phyloP scores from a whole-genome alignment of 352 stramenopile species.

The Phytopythium aichiense region DNA sequence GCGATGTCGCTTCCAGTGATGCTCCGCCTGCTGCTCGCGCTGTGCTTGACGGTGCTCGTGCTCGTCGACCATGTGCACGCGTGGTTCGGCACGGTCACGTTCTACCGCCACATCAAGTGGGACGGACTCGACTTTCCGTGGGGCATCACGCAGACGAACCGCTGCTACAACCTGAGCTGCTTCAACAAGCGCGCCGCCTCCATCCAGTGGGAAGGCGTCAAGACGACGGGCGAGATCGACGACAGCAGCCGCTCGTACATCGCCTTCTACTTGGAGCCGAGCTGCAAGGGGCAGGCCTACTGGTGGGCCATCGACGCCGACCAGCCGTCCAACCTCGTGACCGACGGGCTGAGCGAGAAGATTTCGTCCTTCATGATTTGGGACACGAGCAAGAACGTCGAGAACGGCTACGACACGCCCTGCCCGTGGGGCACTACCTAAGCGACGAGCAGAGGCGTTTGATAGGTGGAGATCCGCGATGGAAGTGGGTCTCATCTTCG shows the following conservation, averaged over 20 bases:
- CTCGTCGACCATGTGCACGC: constrained; percentile 9
- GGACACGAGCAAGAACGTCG: constrained; percentile 12
- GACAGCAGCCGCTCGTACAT: constrained; percentile 9
- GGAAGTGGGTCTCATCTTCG: not conserved
- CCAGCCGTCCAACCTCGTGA: constrained; percentile 16
- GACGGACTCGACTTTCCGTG: constrained; percentile 6
- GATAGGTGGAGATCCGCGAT: not conserved
- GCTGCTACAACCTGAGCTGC: constrained; percentile 24
- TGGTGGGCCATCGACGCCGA: constrained; percentile 5
- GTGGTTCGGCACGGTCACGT: constrained; percentile 18
- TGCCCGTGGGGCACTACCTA: constrained; percentile 19
- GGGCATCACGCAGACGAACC: constrained; percentile 7
- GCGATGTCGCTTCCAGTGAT: not conserved
- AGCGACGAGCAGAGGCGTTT: not conserved
- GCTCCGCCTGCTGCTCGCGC: not conserved
- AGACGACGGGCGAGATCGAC: not conserved
- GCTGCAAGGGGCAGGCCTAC: constrained; percentile 10
- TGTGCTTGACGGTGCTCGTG: not conserved
- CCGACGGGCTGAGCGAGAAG: constrained; percentile 14
- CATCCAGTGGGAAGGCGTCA: constrained; percentile 11
- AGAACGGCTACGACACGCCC: constrained; percentile 10
- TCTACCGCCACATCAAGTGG: constrained; percentile 12
- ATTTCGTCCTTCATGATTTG: constrained; percentile 31
- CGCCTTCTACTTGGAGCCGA: constrained; percentile 18
- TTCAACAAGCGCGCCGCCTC: constrained; percentile 17